Evolutionary conservation across 208 protist species (phyloP), one percentile per base, ranked within the genome.

Genomic region (Acanthamoeba healyi): DNA sequence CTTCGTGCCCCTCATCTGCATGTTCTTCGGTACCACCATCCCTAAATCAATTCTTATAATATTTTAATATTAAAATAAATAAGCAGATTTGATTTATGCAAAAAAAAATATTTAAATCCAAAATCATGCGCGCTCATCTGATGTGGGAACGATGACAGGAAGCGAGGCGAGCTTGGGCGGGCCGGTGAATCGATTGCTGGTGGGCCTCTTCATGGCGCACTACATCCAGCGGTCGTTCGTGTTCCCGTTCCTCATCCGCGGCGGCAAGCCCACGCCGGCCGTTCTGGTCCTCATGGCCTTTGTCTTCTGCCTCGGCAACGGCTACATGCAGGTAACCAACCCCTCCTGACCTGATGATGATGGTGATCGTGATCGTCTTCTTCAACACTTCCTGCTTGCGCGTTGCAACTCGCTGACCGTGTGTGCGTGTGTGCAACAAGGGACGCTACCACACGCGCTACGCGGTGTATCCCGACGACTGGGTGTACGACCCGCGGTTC

Each of bases 271-370:
- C 24, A 96, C 94, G 46, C 94, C 93, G 1, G n/a, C 96, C 15
- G 14, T 89, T 2, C n/a, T 96, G 22, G 54, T 94, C 38, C 32
- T 97, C 58, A 92, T 96, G 88, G 94, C 96, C 19, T 93, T 96
- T 32, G 4, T 82, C 15, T 97, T 97, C 42, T 97, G 95, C 86
- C 6, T 89, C 14, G 26, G 36, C 74, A 97, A 97, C 77, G 95
- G 95, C 40, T 96, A 95, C 87, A 34, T 96, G 67, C 95, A 96
- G 44, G 92, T 67, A 22, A 26, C 22, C 0, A 10, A 36, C n/a
- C 58, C 5, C n/a, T 36, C 29, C 58, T 34, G n/a, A n/a, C n/a
- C n/a, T n/a, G n/a, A n/a, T n/a, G n/a, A n/a, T n/a, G n/a, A n/a
- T n/a, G n/a, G n/a, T n/a, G n/a, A n/a, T n/a, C n/a, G n/a, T n/a